Base-by-base conservation (phyloP, 305 asterid genomes). In the Salvia sclarea region DNA sequence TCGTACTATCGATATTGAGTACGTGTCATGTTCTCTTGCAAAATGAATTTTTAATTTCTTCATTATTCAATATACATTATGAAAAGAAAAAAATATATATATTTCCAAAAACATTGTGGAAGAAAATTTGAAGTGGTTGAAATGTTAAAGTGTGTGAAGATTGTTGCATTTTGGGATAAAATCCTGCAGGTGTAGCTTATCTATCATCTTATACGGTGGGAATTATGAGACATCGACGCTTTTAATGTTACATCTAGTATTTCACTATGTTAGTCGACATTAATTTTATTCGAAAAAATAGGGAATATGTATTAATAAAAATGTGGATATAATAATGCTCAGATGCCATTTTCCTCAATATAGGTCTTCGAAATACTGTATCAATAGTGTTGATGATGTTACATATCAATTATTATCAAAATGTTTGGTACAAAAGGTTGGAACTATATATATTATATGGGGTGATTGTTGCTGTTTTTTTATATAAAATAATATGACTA, bases 351-450 rank as follows among this genome's bases (percentile, higher is more conserved):
- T 13, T 1, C 49, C 38, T 13, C 52, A 13, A 22, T 10, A 25
- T 2, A 22, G 38, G 38, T 5, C 38, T 33, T 7, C 4, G 25
- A 21, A 43, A 24, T 13, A 61, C 20, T 38, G 40, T 57, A 31
- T 13, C 12, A 25, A 41, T 24, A 24, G 57, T 41, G 43, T 11
- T 45, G 21, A 21, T 44, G 61, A 31, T 35, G 60, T 33, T 47
- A 69, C 68, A n/a, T 33, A 33, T 35, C 61, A 22, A 22, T 59
- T 33, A 48, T 28, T 16, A 47, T 35, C 18, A 64, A 64, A 43
- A 43, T 33, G 41, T 40, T n/a, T 71, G 28, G 43, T 35, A 24
- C 43, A 60, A 17, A 43, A 7, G 44, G 11, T 40, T 28, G 9
- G 50, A 59, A 30, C 41, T 45, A 57, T 11, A 61, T 45, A 13